Evolutionary conservation across 345 rosid species (phyloP), one percentile per base, ranked within the genome.

Genomic region (Ceriops zippeliana): DNA sequence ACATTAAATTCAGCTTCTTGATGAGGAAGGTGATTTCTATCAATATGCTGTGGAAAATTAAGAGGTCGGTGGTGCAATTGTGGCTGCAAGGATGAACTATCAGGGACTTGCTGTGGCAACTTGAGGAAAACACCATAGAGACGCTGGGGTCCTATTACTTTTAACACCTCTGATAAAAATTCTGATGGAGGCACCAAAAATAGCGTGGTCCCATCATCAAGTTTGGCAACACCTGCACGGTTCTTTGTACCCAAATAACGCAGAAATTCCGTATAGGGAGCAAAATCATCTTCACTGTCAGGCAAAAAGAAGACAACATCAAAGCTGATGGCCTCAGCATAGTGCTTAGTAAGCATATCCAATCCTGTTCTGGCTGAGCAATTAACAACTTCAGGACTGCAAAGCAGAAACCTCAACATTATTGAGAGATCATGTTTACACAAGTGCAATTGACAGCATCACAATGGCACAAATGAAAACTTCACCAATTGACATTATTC

Each of bases 361-460:
- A 95, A 73, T 73, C 99, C 96, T 22, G 99, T 95, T 80, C 97
- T 84, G 71, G 99, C 99, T 22, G 99, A 91, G 81, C 99, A 95
- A 73, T 95, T 91, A 65, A 95, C 80, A 64, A 87, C 87, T 77
- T 82, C 89, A 64, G 99, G 99, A 70, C 97, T 95, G 84, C 71
- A 77, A 58, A 76, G 79, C 35, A 72, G 62, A 32, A 62, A 71
- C 24, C 34, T 63, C 69, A 30, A 52, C 22, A 58, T 60, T 57
- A 63, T 67, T 28, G 20, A 53, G 47, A n/a, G 32, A 67, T 5
- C 20, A 62, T 28, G n/a, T 5, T 15, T 57, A 20, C 54, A 5
- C 31, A 58, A 42, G 59, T 16, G 21, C 64, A 38, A 30, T 5
- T 31, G 8, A 30, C 9, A 24, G 34, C 37, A 66, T 52, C 52